Evolutionary conservation across 1,284 basidiomycete genomes (phyloP), one percentile per base, ranked within the genome.

Genomic region (Moesziomyces sp.): DNA sequence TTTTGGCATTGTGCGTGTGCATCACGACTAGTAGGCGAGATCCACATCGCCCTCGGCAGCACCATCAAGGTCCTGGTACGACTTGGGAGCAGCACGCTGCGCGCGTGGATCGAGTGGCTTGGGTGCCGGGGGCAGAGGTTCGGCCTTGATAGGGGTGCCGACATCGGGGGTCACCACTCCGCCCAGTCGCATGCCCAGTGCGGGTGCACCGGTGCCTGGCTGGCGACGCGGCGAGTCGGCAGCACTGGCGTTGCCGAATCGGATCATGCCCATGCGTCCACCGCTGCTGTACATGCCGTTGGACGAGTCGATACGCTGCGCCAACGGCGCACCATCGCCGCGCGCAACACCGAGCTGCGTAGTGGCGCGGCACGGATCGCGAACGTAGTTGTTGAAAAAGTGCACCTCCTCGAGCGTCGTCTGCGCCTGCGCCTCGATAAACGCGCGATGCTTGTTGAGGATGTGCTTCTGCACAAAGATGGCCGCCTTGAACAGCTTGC

Each of bases 391-490:
- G 62, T 77, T 75, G 58, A 71, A 77, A 35, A 64, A 79, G 9
- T 16, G 38, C 8, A 48, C 55, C 35, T 75, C 69, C 9, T 73
- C 48, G 49, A 75, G 28, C 42, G 57, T 38, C 23, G 46, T 52
- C 3, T 42, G 34, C 1, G 62, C 65, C 8, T 46, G 28, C 3
- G 38, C 9, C 34, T 79, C 74, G 47, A 81, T 64, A 23, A 77
- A 61, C 2, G 51, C 62, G 23, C 65, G 53, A 50, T 83, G 81
- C 60, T 81, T 82, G 64, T 81, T 82, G 40, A 72, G 50, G 2
- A 83, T 61, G 49, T 83, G 81, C 76, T 83, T 82, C 57, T 77
- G 76, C 4, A 80, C 76, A 58, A 81, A 82, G 35, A 66, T 61
- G 19, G 58, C 58, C 18, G 77, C 77, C 49, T 76, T 80, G 71